Conservation (phyloP, 441 rosid species). For the Corymbia calophylla region DNA sequence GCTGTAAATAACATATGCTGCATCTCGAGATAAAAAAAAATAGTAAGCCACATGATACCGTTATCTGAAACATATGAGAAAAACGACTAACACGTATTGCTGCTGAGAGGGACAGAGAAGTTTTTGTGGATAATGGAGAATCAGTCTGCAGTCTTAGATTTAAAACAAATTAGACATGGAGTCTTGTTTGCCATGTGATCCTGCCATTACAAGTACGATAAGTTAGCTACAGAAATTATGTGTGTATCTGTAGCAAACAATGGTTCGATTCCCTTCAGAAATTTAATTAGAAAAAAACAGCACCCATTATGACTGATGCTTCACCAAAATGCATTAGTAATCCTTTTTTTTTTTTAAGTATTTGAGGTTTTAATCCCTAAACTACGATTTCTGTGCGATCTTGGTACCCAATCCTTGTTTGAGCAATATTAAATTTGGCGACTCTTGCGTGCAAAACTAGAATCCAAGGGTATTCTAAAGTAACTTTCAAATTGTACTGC, state of each 20-base stretch:
- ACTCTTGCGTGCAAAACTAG: neutral
- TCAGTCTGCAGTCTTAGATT: neutral
- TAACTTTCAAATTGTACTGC: neutral
- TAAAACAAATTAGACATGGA: neutral
- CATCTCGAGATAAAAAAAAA: neutral
- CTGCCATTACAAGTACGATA: neutral
- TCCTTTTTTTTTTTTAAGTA: neutral
- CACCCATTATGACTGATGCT: neutral
- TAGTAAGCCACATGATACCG: neutral
- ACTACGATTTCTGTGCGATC: neutral
- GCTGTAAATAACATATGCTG: neutral
- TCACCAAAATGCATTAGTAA: neutral
- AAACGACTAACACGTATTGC: neutral
- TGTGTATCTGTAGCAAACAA: neutral
- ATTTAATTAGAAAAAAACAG: neutral
- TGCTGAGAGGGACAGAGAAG: neutral
- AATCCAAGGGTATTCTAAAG: neutral
- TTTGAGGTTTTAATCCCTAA: neutral
- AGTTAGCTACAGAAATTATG: neutral
- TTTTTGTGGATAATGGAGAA: neutral
- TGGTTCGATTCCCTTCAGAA: neutral
- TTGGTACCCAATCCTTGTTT: neutral
- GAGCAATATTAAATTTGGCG: neutral
- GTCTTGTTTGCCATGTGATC: neutral
- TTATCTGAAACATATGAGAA: neutral